phyloP scores from a whole-genome alignment of 2,329 filamentous ascomycete species.

The Blumeriella jaapii region DNA sequence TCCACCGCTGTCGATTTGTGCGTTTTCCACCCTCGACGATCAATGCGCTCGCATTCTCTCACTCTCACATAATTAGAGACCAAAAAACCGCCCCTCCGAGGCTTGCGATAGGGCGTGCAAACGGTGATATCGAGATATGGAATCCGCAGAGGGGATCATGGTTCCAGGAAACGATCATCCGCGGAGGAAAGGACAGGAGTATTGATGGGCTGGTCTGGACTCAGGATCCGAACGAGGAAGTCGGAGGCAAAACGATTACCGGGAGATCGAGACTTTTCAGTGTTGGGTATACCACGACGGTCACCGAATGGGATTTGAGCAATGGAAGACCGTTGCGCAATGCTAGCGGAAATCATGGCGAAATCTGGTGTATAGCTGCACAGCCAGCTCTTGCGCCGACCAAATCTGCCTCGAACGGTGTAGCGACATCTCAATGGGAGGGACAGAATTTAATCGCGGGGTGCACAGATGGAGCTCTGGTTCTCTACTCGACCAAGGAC shows the following conservation, averaged over 20 bases:
- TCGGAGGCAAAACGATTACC: conserved; percentile 46
- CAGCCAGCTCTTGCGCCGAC: conserved; percentile 45
- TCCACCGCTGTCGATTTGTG: conserved; percentile 94
- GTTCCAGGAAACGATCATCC: conserved; percentile 81
- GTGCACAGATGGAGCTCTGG: conserved; percentile 82
- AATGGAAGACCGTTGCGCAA: conserved; percentile 67
- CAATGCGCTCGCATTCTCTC: conserved; percentile 89
- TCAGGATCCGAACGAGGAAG: conserved; percentile 65
- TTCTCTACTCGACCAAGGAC: conserved; percentile 77
- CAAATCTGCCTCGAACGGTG: conserved; percentile 24
- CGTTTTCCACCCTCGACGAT: conserved; percentile 85
- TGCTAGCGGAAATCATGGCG: conserved; percentile 84
- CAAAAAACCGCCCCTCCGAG: conserved; percentile 51
- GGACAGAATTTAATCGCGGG: conserved; percentile 66
- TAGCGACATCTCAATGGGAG: conserved; percentile 16
- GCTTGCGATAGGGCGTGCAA: conserved; percentile 81
- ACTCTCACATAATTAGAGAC: conserved; percentile 44
- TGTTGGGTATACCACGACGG: conserved; percentile 82
- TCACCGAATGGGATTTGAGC: conserved; percentile 91
- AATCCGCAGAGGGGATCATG: conserved; percentile 66
- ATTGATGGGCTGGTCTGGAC: conserved; percentile 90
- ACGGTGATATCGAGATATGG: conserved; percentile 97
- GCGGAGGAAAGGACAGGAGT: conserved; percentile 72
- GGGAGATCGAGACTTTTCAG: conserved; percentile 85
- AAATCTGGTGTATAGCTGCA: conserved; percentile 91